Evolutionary conservation across 495 filamentous ascomycete species (phyloP).

Genomic region (Staphylotrichum tortipilum): DNA sequence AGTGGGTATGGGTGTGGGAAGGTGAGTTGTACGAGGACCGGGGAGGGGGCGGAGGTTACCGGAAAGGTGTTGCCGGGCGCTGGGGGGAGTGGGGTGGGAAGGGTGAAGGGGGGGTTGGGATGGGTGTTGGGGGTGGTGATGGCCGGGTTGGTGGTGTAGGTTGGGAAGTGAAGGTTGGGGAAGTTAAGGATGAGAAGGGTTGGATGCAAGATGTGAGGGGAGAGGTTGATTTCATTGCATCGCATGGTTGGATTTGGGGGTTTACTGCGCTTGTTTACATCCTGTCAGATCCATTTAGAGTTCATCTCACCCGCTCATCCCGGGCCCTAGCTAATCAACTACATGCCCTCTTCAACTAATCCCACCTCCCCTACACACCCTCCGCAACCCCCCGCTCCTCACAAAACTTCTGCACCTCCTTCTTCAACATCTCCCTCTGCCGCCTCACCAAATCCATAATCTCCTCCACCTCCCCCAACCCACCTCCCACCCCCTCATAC

Average conservation of each 20-base stretch:
- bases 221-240: not conserved
- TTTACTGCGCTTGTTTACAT: no score
- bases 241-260: not conserved
- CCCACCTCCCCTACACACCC: not conserved
- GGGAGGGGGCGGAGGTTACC: slow-evolving; percentile 38
- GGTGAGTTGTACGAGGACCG: slow-evolving; percentile 50
- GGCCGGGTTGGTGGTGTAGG: not conserved
- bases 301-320: no score
- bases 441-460: slow-evolving; percentile 65
- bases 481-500: slow-evolving; percentile 39
- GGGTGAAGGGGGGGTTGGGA: not conserved
- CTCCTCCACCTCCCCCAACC: slow-evolving; percentile 31
- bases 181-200: no score
- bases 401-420: slow-evolving; percentile 77
- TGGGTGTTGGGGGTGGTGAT: not conserved
- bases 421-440: slow-evolving; percentile 60
- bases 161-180: no score
- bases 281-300: no score
- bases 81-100: not conserved
- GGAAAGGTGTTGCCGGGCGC: slow-evolving; percentile 48
- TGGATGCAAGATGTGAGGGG: not conserved
- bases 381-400: slow-evolving; percentile 51
- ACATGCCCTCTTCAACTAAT: no score
- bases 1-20: slow-evolving; percentile 61
- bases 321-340: no score